A percentile compares a stretch with the other conserved stretches of the same genome.
These are phyloP conservation scores for Oryza brachyantha DNA, from an alignment of 176 grass and related monocot genomes.

Conservation along the genomic window DNA sequence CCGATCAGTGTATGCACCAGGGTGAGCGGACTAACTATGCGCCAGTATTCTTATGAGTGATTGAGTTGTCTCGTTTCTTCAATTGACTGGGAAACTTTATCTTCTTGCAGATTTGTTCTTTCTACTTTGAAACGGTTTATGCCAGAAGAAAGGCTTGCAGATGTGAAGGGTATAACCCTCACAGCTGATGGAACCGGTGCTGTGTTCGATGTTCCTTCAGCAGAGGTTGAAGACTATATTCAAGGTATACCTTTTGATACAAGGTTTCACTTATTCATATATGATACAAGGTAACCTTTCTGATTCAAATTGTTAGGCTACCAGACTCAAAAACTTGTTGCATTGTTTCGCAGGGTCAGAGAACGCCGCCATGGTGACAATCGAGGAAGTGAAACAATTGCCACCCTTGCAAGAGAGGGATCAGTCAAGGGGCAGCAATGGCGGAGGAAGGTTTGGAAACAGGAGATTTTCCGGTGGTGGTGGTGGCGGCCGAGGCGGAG, in stretches of 20 bases:
- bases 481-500: constrained; percentile 4
- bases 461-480: constrained; percentile 45
- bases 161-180: constrained; percentile 63
- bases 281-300: too few species aligned
- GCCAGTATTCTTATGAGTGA: neutral
- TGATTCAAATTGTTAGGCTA: neutral
- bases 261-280: neutral
- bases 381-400: constrained; percentile 70
- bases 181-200: constrained; percentile 75
- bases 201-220: constrained; percentile 94
- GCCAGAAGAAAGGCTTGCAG: constrained; percentile 75
- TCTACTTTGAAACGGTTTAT: constrained; percentile 79
- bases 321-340: neutral
- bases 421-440: constrained; percentile 36
- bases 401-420: constrained; percentile 86
- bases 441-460: constrained; percentile 47
- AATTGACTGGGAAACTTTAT: neutral
- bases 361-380: constrained; percentile 56
- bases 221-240: constrained; percentile 67
- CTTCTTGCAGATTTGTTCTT: constrained; percentile 61
- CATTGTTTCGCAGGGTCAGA: constrained; percentile 39
- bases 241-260: constrained; percentile 47
- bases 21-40: constrained; percentile 47
- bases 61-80: neutral
- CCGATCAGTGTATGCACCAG: constrained; percentile 64